Evolutionary conservation across 1,284 basidiomycete species (phyloP).

Genomic region (Trichosporon ovoides): DNA sequence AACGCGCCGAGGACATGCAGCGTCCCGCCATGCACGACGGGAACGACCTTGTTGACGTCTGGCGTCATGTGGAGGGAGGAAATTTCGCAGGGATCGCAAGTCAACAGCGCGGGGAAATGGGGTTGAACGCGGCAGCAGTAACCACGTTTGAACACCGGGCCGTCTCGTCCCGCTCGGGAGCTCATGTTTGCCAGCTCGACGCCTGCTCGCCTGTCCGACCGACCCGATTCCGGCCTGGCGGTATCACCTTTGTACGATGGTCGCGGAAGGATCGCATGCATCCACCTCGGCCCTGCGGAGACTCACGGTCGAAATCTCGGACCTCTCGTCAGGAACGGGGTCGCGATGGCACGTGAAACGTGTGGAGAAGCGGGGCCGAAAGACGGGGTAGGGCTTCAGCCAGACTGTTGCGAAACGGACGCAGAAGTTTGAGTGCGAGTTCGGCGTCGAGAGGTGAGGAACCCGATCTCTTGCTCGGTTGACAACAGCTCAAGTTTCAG

Average conservation of each 20-base stretch:
- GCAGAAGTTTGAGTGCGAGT: too few relatives aligned
- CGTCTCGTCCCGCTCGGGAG: too few relatives aligned
- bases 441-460: too few relatives aligned
- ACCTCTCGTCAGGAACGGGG: not conserved
- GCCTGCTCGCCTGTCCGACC: too few relatives aligned
- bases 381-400: too few relatives aligned
- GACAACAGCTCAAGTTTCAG: not conserved
- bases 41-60: not conserved
- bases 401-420: too few relatives aligned
- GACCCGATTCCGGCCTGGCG: not conserved
- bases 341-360: not conserved
- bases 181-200: too few relatives aligned
- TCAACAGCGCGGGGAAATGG: not conserved
- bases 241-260: not conserved
- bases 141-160: too few relatives aligned
- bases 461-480: not conserved
- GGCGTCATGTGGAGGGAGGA: not conserved
- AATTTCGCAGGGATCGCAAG: not conserved
- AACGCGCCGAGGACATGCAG: not conserved
- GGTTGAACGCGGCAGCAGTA: too few relatives aligned
- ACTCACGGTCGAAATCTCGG: not conserved
- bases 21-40: not conserved
- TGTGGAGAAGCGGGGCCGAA: not conserved
- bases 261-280: not conserved
- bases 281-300: not conserved